Percentiles rank a stretch among this genome's conserved stretches.
These are phyloP conservation scores for Ophiostoma quercus DNA, from an alignment of 2,329 filamentous ascomycete genomes.

Conservation along the genomic window DNA sequence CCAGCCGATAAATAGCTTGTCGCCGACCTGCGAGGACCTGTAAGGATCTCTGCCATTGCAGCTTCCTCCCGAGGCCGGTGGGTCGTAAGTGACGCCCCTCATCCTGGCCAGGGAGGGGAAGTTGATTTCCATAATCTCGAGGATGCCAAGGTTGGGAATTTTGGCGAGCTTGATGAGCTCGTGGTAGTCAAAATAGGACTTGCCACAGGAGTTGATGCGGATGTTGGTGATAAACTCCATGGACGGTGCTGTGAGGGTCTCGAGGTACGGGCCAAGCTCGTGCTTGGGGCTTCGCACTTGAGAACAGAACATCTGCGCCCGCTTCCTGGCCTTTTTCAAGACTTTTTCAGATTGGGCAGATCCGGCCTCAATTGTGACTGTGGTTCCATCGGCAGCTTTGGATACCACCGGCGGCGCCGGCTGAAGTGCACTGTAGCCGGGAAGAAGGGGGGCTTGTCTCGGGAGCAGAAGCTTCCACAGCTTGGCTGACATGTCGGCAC, in stretches of 20 bases:
- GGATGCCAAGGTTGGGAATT: slow-evolving; percentile 44
- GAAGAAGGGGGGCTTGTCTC: background rate
- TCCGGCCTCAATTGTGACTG: background rate
- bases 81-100: background rate
- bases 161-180: slow-evolving; percentile 41
- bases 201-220: slow-evolving; percentile 25
- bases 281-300: background rate
- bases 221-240: slow-evolving; percentile 33
- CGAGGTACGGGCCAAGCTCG: slow-evolving; percentile 18
- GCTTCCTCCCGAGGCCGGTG: no score
- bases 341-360: background rate
- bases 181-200: slow-evolving; percentile 29
- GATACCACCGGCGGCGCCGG: background rate
- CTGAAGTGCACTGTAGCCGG: background rate
- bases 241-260: slow-evolving; percentile 16
- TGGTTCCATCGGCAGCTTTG: background rate
- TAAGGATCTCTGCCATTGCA: background rate
- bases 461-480: slow-evolving; percentile 12
- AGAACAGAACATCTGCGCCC: slow-evolving; percentile 14
- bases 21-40: slow-evolving; percentile 34
- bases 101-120: background rate
- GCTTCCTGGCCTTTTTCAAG: background rate
- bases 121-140: slow-evolving; percentile 43
- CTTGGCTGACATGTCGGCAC: background rate
- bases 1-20: slow-evolving; percentile 46